Conservation (phyloP, 768 basidiomycete genomes). For the Sistotremastrum niveocremeum region DNA sequence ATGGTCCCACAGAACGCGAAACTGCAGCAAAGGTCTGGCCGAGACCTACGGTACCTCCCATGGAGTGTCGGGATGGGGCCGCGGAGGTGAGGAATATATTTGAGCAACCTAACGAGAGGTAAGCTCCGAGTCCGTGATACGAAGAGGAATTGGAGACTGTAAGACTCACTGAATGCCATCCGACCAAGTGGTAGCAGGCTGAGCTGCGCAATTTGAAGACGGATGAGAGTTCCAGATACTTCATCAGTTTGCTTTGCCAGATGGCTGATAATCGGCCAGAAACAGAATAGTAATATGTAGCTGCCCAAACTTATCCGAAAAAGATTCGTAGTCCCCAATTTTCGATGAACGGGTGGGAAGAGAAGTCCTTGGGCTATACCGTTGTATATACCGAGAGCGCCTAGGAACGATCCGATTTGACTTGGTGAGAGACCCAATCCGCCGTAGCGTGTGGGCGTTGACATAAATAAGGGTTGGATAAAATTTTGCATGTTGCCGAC, state of each 20-base stretch:
- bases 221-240: slow-evolving; percentile 30
- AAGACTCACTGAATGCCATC: slow-evolving; percentile 40
- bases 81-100: slow-evolving; percentile 59
- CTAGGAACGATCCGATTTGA: slow-evolving; percentile 24
- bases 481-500: slow-evolving; percentile 25
- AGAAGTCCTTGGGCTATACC: slow-evolving; percentile 43
- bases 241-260: slow-evolving; percentile 33
- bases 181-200: slow-evolving; percentile 32
- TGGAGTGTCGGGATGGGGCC: slow-evolving; percentile 44
- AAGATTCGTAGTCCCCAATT: slow-evolving; percentile 49
- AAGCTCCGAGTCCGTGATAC: no score
- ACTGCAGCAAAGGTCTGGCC: slow-evolving; percentile 33
- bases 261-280: slow-evolving; percentile 48
- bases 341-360: slow-evolving; percentile 47
- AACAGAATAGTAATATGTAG: slow-evolving; percentile 36
- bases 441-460: slow-evolving; percentile 21
- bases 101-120: slow-evolving; percentile 48
- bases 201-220: slow-evolving; percentile 36
- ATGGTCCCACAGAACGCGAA: slow-evolving; percentile 21
- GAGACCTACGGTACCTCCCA: slow-evolving; percentile 63
- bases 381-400: slow-evolving; percentile 19
- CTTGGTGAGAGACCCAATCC: slow-evolving; percentile 24
- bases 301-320: slow-evolving; percentile 39
- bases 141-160: background rate
- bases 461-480: slow-evolving; percentile 26